Evolutionary conservation across 164 flowering plant genomes (phyloP).

Genomic region (Sedum album): DNA sequence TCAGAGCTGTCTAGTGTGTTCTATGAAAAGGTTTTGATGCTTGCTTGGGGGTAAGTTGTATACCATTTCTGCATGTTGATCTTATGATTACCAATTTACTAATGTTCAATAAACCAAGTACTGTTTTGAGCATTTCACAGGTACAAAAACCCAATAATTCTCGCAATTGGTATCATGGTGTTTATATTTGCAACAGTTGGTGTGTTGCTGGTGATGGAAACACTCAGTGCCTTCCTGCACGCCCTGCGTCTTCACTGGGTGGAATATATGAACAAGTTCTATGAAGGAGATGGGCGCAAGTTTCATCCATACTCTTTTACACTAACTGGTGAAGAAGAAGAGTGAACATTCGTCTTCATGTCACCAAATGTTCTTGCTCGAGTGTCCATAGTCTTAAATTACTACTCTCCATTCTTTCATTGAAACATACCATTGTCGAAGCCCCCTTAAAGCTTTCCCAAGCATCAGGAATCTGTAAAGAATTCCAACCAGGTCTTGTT

Average conservation of each 20-base stretch:
- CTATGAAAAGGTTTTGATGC: constrained; percentile 86
- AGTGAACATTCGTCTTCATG: constrained; percentile 23
- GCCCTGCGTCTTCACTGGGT: constrained; percentile 99
- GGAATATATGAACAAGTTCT: constrained; percentile 91
- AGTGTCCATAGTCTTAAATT: background rate
- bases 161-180: constrained; percentile 64
- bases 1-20: constrained; percentile 89
- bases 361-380: background rate
- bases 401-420: background rate
- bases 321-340: constrained; percentile 49
- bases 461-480: background rate
- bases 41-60: constrained; percentile 82
- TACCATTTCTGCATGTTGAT: background rate
- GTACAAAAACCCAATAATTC: constrained; percentile 72
- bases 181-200: constrained; percentile 87
- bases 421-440: background rate
- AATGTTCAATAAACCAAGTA: no score
- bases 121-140: constrained; percentile 25
- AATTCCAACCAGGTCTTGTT: background rate
- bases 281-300: constrained; percentile 95
- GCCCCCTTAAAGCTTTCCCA: background rate
- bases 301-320: constrained; percentile 71
- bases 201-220: constrained; percentile 93
- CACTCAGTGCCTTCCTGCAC: constrained; percentile 91
- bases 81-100: background rate